These are phyloP conservation scores for Anisodus acutangulus DNA, from an alignment of 257 asterid species.

Conservation along the genomic window DNA sequence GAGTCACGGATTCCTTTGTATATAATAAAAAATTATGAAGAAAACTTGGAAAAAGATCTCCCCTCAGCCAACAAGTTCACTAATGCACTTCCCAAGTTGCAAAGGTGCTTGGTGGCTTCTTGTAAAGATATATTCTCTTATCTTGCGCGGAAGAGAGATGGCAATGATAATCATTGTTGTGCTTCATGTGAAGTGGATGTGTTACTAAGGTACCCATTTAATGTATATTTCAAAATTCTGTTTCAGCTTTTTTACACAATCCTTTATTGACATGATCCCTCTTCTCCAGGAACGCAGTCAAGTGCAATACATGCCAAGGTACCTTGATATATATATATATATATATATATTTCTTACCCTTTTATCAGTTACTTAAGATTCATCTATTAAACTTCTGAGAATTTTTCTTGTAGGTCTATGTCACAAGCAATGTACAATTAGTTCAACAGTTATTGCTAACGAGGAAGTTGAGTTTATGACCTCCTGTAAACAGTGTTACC, in stretches of 20 bases:
- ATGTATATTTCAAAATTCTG: slow-evolving; percentile 13
- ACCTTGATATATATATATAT: slow-evolving; percentile 23
- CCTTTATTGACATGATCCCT: slow-evolving; percentile 36
- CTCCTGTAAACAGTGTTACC: slow-evolving; percentile 67
- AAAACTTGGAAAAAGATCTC: slow-evolving; percentile 42
- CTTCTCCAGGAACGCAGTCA: slow-evolving; percentile 63
- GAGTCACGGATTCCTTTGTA: slow-evolving; percentile 74
- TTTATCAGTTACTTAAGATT: slow-evolving; percentile 29
- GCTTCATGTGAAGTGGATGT: slow-evolving; percentile 64
- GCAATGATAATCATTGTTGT: slow-evolving; percentile 46
- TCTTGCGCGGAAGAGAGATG: slow-evolving; percentile 63
- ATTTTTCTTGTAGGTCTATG: slow-evolving; percentile 59
- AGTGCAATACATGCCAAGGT: slow-evolving; percentile 84
- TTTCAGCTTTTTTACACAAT: slow-evolving; percentile 23
- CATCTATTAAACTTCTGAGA: not conserved
- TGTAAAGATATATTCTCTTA: slow-evolving; percentile 55
- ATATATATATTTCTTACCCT: not conserved
- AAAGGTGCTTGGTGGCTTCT: slow-evolving; percentile 52
- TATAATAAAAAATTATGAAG: slow-evolving; percentile 75
- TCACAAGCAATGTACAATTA: slow-evolving; percentile 65
- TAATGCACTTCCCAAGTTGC: slow-evolving; percentile 46
- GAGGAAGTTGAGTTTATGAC: slow-evolving; percentile 48
- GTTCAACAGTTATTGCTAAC: slow-evolving; percentile 46
- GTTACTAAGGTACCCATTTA: slow-evolving; percentile 56
- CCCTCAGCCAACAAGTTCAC: slow-evolving; percentile 41